Evolutionary conservation across 495 filamentous ascomycete species (phyloP).

Genomic region (Melanomma pulvis-pyrius): DNA sequence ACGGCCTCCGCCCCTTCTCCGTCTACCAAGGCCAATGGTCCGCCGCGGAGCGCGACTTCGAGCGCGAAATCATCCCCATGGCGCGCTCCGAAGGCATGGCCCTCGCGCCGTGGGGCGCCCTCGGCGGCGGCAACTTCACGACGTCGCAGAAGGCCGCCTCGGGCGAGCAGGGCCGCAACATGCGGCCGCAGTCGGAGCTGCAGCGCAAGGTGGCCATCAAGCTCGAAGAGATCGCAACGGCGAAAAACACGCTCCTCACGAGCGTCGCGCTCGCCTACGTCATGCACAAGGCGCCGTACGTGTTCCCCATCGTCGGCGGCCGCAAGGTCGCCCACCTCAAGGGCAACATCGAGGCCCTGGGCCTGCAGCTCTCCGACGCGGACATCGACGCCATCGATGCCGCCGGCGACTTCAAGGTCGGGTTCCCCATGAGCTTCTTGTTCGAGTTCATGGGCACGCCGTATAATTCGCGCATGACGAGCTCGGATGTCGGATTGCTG

Average conservation of each 20-base stretch:
- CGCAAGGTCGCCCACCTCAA: slow-evolving; percentile 68
- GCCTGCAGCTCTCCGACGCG: slow-evolving; percentile 28
- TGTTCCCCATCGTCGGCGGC: slow-evolving; percentile 75
- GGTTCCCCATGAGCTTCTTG: slow-evolving; percentile 29
- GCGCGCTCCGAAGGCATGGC: slow-evolving; percentile 44
- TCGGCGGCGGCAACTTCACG: slow-evolving; percentile 46
- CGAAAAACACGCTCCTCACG: slow-evolving; percentile 39
- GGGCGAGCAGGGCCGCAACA: slow-evolving; percentile 36
- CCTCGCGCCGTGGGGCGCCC: slow-evolving; percentile 45
- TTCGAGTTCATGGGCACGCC: slow-evolving; percentile 21
- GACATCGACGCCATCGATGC: slow-evolving; percentile 35
- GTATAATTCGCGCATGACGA: slow-evolving; percentile 26
- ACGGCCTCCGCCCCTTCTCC: slow-evolving; percentile 62
- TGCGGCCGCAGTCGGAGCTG: slow-evolving; percentile 35
- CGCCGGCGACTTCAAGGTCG: slow-evolving; percentile 13
- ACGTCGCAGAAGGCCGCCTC: slow-evolving; percentile 36
- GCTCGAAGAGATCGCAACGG: slow-evolving; percentile 61
- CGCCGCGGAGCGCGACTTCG: slow-evolving; percentile 48
- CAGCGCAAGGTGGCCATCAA: slow-evolving; percentile 59
- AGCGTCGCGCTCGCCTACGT: slow-evolving; percentile 72
- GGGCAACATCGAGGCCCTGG: slow-evolving; percentile 53
- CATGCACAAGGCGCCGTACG: slow-evolving; percentile 69
- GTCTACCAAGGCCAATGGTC: slow-evolving; percentile 70
- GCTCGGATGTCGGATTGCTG: slow-evolving; percentile 22
- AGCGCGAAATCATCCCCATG: slow-evolving; percentile 61